These are phyloP conservation scores for Pisolithus tinctorius DNA, from an alignment of 768 basidiomycete species.

Conservation along the genomic window DNA sequence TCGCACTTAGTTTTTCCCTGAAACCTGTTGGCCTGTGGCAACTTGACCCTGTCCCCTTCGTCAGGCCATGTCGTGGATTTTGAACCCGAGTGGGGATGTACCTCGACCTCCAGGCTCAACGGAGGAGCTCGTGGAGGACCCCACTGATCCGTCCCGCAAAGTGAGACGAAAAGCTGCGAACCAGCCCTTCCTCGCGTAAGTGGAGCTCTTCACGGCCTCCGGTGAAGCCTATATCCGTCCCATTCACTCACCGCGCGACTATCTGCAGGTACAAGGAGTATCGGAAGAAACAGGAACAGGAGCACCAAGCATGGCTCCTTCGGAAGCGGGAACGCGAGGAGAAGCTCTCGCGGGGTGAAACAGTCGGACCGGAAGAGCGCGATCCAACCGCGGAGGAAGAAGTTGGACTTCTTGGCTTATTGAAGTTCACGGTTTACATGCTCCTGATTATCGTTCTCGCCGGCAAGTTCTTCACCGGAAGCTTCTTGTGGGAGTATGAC, in stretches of 20 bases:
- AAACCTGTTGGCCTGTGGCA: background rate
- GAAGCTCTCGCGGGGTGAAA: constrained; percentile 67
- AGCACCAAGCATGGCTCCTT: constrained; percentile 59
- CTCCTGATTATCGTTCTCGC: constrained; percentile 49
- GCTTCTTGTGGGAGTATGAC: constrained; percentile 78
- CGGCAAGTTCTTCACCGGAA: constrained; percentile 84
- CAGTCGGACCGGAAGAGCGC: constrained; percentile 62
- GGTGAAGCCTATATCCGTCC: background rate
- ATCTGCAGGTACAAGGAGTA: constrained; percentile 57
- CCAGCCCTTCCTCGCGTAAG: constrained; percentile 76
- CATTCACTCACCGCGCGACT: background rate
- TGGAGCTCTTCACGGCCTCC: constrained; percentile 12
- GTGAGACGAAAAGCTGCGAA: constrained; percentile 83
- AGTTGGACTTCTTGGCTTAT: constrained; percentile 54
- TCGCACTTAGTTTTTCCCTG: background rate
- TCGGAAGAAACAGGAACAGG: constrained; percentile 50
- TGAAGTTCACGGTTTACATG: constrained; percentile 62
- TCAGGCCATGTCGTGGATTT: constrained; percentile 59
- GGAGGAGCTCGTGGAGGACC: constrained; percentile 54
- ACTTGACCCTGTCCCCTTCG: background rate
- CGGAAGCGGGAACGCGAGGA: constrained; percentile 66
- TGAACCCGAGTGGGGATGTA: constrained; percentile 35
- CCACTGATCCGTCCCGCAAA: constrained; percentile 55
- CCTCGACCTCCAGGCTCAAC: constrained; percentile 33
- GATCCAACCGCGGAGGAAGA: constrained; percentile 69